Evolutionary conservation across 2,329 filamentous ascomycete species (phyloP).

Genomic region (Colletotrichum noveboracense): DNA sequence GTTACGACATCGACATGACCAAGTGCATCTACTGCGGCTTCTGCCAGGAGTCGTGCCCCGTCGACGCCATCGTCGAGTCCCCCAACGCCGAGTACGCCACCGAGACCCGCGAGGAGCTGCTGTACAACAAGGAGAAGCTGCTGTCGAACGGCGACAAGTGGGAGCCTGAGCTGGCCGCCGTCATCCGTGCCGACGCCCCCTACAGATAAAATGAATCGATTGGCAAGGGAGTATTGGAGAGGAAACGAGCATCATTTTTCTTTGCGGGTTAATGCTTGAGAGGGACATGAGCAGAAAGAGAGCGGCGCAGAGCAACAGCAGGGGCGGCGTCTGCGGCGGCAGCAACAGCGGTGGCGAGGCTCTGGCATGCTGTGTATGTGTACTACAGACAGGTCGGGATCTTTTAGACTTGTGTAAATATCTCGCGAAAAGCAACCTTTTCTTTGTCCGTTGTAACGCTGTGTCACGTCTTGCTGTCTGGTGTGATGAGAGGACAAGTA

Average conservation of each 20-base stretch:
- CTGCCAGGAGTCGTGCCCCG: conserved; percentile 98
- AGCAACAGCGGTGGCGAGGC: neutral
- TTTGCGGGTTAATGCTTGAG: conserved; percentile 1
- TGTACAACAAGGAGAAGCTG: conserved; percentile 98
- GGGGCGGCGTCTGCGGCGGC: neutral
- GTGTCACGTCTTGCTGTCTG: neutral
- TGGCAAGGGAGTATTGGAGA: neutral
- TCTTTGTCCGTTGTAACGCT: conserved; percentile 9
- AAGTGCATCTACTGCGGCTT: conserved; percentile 99
- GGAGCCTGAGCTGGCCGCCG: conserved; percentile 95
- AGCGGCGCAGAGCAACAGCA: neutral
- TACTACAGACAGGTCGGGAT: conserved; percentile 20
- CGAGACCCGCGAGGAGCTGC: conserved; percentile 83
- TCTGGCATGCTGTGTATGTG: conserved; percentile 13
- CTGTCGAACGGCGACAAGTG: conserved; percentile 92
- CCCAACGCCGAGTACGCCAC: conserved; percentile 69
- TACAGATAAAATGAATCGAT: conserved; percentile 68
- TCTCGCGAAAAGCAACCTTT: conserved; percentile 20
- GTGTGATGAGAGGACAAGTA: neutral
- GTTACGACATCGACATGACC: conserved; percentile 99
- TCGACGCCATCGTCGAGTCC: conserved; percentile 82
- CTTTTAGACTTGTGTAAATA: conserved; percentile 21
- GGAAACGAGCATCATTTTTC: neutral
- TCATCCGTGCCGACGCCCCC: conserved; percentile 89
- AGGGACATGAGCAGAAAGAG: neutral